A percentile compares a stretch with the other conserved stretches of the same genome.
Evolutionary conservation across 305 asterid species (phyloP).

Genomic region (Coffea humblotiana): DNA sequence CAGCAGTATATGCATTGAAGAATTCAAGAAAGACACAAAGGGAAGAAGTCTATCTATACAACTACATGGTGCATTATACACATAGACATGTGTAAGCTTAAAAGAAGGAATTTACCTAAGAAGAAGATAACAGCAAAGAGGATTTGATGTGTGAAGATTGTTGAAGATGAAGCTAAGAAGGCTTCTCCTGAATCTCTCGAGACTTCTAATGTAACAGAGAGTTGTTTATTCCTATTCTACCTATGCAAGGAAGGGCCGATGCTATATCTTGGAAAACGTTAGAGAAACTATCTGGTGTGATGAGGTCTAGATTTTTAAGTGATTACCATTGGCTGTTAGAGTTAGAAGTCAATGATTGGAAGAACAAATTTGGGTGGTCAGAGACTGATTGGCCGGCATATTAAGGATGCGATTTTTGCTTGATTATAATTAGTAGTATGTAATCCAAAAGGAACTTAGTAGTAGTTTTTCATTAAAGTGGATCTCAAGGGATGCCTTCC

Average conservation of each 20-base stretch:
- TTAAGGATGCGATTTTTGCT: neutral
- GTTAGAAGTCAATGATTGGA: too few relatives aligned
- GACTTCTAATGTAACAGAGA: neutral
- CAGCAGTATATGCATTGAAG: neutral
- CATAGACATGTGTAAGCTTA: neutral
- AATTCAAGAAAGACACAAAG: too few relatives aligned
- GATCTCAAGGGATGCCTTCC: too few relatives aligned
- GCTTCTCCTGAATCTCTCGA: neutral
- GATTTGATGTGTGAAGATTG: neutral
- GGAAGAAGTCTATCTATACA: neutral
- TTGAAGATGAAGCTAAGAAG: conserved; percentile 6
- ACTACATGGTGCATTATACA: neutral
- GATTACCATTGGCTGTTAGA: neutral
- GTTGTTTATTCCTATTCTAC: neutral
- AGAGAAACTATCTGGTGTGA: neutral
- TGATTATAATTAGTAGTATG: too few relatives aligned
- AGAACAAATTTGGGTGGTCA: too few relatives aligned
- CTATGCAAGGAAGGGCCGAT: neutral
- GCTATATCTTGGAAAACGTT: neutral
- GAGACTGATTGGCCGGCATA: neutral
- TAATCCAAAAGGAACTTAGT: too few relatives aligned
- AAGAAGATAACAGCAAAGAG: too few relatives aligned
- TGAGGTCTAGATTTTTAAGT: neutral
- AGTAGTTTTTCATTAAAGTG: too few relatives aligned
- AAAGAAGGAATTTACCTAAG: neutral